Evolutionary conservation across 78 protist species (phyloP), one percentile per base, ranked within the genome.

Genomic region (Dictyostelium purpureum): DNA sequence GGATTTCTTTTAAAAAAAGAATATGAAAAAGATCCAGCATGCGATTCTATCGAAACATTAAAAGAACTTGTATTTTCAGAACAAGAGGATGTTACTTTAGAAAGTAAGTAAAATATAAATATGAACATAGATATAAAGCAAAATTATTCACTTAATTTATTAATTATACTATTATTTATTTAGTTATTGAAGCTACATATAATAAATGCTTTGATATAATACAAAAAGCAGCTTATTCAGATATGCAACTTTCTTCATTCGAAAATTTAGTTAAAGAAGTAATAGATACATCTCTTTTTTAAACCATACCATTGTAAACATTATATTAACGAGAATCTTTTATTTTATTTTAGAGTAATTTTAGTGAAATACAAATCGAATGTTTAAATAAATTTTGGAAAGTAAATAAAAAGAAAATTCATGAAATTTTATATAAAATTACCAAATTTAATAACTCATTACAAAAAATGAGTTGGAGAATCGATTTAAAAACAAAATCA

Each of bases 371-470:
- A 18, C 92, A 85, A 85, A 74, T 61, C 43, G 92, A 85, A 73
- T 73, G 83, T 61, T 74, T 85, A 47, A 73, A 40, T 37, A 85
- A 85, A 63, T 85, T 85, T 73, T 85, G 92, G 92, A 85, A 85
- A 52, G 31, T 59, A 18, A 85, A 85, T 61, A 85, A 85, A 49
- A 85, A 85, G 45, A 85, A 85, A 74, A 85, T 85, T 45, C 92
- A 85, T 18, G 92, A 85, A 47, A 85, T 73, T 26, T 33, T 73
- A 35, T 70, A 59, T 73, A 85, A 74, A 73, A 73, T 26, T 5
- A 74, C 92, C 1, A 85, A 76, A 85, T 85, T 74, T 52, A 85
- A 85, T 47, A 85, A 85, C 40, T 31, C 77, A 33, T 54, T 85
- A 45, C 63, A 57, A 43, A 85, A 85, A 45, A 70, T 85, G 47